Conservation (phyloP, 148 eudicot genomes). For the Hydrangea macrophylla region DNA sequence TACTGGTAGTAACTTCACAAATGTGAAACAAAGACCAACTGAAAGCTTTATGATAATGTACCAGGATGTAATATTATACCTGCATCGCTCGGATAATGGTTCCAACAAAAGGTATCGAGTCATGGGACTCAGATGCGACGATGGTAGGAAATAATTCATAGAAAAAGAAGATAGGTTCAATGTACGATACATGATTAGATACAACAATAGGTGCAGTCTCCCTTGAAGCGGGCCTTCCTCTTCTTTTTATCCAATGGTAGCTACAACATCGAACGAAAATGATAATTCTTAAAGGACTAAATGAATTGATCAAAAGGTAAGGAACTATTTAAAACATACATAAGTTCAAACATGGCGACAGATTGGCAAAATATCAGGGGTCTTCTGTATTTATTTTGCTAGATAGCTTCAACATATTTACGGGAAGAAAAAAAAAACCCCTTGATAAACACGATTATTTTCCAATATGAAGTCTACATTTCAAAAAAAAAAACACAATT, state of each 20-base stretch:
- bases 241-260: slow-evolving; percentile 90
- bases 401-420: no score
- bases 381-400: no score
- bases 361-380: no score
- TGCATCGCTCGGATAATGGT: slow-evolving; percentile 98
- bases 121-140: slow-evolving; percentile 91
- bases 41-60: not conserved
- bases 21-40: not conserved
- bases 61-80: slow-evolving; percentile 40
- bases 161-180: slow-evolving; percentile 93
- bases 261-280: slow-evolving; percentile 36
- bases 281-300: not conserved
- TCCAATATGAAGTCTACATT: no score
- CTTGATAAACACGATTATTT: no score
- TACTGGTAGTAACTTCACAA: not conserved
- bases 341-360: not conserved
- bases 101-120: slow-evolving; percentile 88
- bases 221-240: slow-evolving; percentile 86
- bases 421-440: no score
- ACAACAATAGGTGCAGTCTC: slow-evolving; percentile 87
- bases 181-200: slow-evolving; percentile 93
- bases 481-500: no score
- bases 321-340: no score
- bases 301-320: not conserved
- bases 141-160: slow-evolving; percentile 91